Evolutionary conservation across 1,284 basidiomycete genomes (phyloP), one percentile per base, ranked within the genome.

Genomic region (Cerioporus squamosus): DNA sequence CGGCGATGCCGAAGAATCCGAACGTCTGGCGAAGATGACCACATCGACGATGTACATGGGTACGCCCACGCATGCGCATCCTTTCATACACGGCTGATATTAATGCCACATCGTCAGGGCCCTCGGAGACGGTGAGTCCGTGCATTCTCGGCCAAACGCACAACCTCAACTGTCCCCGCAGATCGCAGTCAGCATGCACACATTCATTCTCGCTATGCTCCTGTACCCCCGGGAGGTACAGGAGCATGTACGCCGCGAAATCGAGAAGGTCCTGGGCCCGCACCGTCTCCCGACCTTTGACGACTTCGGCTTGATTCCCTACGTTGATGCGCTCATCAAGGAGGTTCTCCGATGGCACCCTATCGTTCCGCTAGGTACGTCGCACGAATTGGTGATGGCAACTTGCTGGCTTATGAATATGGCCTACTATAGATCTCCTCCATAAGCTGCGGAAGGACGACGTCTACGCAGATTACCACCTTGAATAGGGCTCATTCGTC

Each of bases 301-400:
- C 6, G 75, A 77, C 52, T 40, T 66, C 10, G 55, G 60, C 2
- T 49, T 53, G 10, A 51, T 76, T 22, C 70, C 72, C 0, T 75
- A 73, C 54, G 57, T 74, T 15, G 57, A 66, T 20, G 72, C 69
- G 1, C 48, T 72, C 15, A 62, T 74, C 17, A 69, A 71, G 47
- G 75, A 77, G 59, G 54, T 69, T 2, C 43, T 75, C 33, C 65
- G 74, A 12, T 75, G 74, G 74, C 36, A 56, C 5, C 61, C 64
- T 1, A 56, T 66, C 18, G 46, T 62, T 0, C 60, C 61, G 18
- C 24, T 66, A 1, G 46, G 59, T 61, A 36, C 3, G 52, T 44
- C 29, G 23, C 6, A 38, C 39, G 5, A 18, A 29, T 1, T 29
- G 29, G 5, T 29, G 29, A n/a, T n/a, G n/a, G n/a, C 7, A 29